A percentile compares a stretch with the other conserved stretches of the same genome.
Conservation (phyloP, 208 protist species). For the Acanthamoeba royreba region DNA sequence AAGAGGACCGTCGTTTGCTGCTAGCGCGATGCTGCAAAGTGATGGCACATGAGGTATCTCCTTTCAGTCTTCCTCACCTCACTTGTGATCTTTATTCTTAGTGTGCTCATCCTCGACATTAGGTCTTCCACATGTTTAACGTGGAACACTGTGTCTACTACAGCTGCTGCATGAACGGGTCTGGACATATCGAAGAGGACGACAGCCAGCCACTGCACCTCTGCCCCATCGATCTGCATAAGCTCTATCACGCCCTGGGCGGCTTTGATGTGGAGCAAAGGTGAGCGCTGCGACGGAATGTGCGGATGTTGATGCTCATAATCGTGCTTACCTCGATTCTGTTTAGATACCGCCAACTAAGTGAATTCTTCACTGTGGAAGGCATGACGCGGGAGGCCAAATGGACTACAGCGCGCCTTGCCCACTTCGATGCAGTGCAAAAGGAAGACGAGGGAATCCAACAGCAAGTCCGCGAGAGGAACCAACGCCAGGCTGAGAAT, state of each 20-base stretch:
- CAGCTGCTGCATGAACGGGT: slow-evolving; percentile 6
- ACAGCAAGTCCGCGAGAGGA: too few species aligned
- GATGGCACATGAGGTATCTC: background rate
- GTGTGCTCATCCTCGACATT: background rate
- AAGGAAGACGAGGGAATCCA: too few species aligned
- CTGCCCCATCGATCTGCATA: background rate
- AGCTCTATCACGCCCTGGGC: background rate
- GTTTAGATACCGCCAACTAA: background rate
- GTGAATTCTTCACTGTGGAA: background rate
- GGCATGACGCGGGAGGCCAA: background rate
- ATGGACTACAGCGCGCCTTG: background rate
- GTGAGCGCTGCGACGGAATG: background rate
- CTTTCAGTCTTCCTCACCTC: background rate
- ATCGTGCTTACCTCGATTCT: background rate
- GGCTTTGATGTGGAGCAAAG: background rate
- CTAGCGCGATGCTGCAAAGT: background rate
- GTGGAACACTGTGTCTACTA: slow-evolving; percentile 15
- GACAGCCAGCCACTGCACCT: background rate
- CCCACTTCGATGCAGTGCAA: background rate
- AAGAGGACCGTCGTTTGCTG: background rate
- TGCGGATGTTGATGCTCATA: background rate
- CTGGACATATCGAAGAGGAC: background rate
- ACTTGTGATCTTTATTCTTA: background rate
- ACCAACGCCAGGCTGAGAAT: too few species aligned
- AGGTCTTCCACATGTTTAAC: slow-evolving; percentile 37